Base-by-base conservation (phyloP, 257 asterid species). In the Catharanthus roseus region DNA sequence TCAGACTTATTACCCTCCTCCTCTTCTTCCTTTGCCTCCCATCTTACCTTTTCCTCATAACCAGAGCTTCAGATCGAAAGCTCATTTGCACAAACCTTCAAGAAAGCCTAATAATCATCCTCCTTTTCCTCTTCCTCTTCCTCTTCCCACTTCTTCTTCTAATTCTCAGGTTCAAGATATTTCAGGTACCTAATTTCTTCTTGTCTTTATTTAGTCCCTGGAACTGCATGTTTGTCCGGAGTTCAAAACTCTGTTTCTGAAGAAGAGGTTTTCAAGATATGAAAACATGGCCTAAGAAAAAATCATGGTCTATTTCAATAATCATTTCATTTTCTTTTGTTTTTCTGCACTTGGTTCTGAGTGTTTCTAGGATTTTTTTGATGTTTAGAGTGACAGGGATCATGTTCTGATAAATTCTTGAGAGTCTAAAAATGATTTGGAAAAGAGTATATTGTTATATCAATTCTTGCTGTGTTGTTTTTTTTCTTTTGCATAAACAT, bases 11-110 rank as follows among this genome's bases (percentile, higher is more conserved):
- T n/a, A n/a, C n/a, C n/a, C n/a, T n/a, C 96, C 96, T 51, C 80
- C 95, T 78, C 83, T 88, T 44, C 96, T 92, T 54, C 98, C 98
- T 77, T 80, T 92, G 76, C 96, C 96, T 62, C 85, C 87, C 19
- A 63, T 74, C 61, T 42, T 83, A 21, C 93, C 96, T 66, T 80
- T 88, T 68, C 85, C 77, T 71, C 95, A 73, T 57, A 84, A 81
- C 84, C 88, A 80, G 6, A 67, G 69, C 82, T 78, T 86, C 41
- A 80, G 77, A 77, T 76, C 90, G 19, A 87, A 77, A 84, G 68
- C 90, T 90, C 90, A 82, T 44, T 74, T 80, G 31, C 80, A 82
- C 67, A 92, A 78, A 72, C 76, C 82, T 56, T 45, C 79, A 41
- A 78, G 79, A 39, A 78, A 79, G 45, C 86, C 72, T 68, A 79